Percentiles rank a stretch among this genome's conserved stretches.
Evolutionary conservation across 148 eudicot genomes (phyloP).

Genomic region (Talinum fruticosum): DNA sequence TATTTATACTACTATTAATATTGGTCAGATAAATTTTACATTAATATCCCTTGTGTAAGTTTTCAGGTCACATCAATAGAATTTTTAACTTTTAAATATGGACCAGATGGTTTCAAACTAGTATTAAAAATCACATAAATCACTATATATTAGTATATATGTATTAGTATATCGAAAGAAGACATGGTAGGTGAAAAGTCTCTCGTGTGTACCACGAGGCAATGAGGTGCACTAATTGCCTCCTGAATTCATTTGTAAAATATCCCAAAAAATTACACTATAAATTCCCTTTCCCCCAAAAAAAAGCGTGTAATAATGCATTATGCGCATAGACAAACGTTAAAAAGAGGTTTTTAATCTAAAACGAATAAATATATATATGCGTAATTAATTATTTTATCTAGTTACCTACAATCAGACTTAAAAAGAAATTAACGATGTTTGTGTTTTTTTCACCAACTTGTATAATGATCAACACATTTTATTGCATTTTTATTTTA

Average conservation of each 20-base stretch:
- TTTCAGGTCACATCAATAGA: too few relatives aligned
- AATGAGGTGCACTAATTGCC: neutral
- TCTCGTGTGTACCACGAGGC: neutral
- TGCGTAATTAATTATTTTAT: neutral
- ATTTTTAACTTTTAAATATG: too few relatives aligned
- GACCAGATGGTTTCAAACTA: too few relatives aligned
- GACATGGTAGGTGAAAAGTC: neutral
- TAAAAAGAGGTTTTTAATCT: neutral
- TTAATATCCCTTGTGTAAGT: too few relatives aligned
- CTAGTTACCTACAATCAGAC: neutral
- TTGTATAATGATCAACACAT: neutral
- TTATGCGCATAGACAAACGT: neutral
- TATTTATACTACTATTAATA: too few relatives aligned
- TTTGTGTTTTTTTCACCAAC: neutral
- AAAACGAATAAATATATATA: neutral
- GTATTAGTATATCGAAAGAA: neutral
- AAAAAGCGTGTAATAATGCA: neutral
- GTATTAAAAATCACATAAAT: too few relatives aligned
- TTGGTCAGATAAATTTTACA: too few relatives aligned
- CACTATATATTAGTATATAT: too few relatives aligned
- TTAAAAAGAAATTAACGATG: too few relatives aligned
- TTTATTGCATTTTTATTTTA: neutral
- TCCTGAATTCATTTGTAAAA: neutral
- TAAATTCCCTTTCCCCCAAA: neutral
- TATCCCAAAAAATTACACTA: too few relatives aligned